Evolutionary conservation across 2,329 filamentous ascomycete species (phyloP).

Genomic region (Bipolaris bicolor): DNA sequence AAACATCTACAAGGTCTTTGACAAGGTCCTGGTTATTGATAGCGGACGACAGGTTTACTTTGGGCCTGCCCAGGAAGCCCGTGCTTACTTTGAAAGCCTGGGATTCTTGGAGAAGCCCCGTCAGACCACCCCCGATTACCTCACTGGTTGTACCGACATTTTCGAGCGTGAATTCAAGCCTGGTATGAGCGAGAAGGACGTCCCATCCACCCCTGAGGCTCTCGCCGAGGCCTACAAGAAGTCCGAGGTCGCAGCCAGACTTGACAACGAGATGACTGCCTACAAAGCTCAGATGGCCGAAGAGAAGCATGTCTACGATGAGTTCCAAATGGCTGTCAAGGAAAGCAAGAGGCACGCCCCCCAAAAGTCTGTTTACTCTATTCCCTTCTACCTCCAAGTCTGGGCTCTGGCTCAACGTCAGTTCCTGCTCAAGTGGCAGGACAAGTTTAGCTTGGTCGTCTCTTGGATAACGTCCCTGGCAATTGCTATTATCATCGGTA

Average conservation of each 20-base stretch:
- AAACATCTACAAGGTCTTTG: conserved; percentile 79
- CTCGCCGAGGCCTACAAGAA: conserved; percentile 73
- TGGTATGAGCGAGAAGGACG: conserved; percentile 69
- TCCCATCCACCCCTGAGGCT: conserved; percentile 70
- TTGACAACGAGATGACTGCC: conserved; percentile 69
- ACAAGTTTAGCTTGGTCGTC: conserved; percentile 76
- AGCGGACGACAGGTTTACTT: conserved; percentile 78
- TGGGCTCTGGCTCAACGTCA: conserved; percentile 85
- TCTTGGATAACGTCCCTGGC: conserved; percentile 74
- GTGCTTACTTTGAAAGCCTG: conserved; percentile 76
- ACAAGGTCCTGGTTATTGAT: conserved; percentile 85
- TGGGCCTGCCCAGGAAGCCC: conserved; percentile 70
- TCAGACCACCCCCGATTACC: conserved; percentile 81
- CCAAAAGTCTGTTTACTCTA: conserved; percentile 78
- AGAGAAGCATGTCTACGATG: conserved; percentile 72
- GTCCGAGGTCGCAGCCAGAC: conserved; percentile 63
- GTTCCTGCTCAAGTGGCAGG: conserved; percentile 84
- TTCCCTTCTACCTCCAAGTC: conserved; percentile 82
- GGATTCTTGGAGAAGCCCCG: conserved; percentile 77
- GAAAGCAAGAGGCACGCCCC: conserved; percentile 79
- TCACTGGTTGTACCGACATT: conserved; percentile 83
- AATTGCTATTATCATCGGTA: conserved; percentile 79
- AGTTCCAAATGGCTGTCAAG: conserved; percentile 75
- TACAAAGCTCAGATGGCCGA: conserved; percentile 70
- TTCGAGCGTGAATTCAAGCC: conserved; percentile 78